Evolutionary conservation across 768 basidiomycete species (phyloP).

Genomic region (Auricularia cornea): DNA sequence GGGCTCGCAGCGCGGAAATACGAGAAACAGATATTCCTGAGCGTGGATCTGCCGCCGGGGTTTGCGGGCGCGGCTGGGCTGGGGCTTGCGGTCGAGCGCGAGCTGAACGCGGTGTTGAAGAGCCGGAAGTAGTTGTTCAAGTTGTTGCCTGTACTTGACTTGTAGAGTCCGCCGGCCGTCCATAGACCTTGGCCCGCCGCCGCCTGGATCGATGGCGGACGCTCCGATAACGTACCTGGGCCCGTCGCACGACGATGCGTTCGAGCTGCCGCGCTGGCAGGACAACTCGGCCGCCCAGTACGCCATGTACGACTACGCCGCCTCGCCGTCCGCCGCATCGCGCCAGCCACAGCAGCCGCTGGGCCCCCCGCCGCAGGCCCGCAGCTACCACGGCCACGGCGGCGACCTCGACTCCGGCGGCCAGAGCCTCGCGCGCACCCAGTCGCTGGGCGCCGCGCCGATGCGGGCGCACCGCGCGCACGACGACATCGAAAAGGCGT

Average conservation of each 20-base stretch:
- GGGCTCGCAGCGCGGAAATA: conserved; percentile 52
- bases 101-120: conserved; percentile 46
- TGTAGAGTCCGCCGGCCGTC: conserved; percentile 1
- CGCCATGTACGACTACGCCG: conserved; percentile 20
- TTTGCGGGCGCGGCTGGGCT: conserved; percentile 40
- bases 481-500: conserved; percentile 14
- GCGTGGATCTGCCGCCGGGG: conserved; percentile 46
- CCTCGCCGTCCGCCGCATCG: conserved; percentile 37
- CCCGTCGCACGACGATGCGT: neutral
- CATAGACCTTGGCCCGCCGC: conserved; percentile 8
- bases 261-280: conserved; percentile 1
- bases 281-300: neutral
- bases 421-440: conserved; percentile 51
- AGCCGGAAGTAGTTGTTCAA: conserved; percentile 33
- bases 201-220: neutral
- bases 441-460: conserved; percentile 47
- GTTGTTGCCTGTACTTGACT: conserved; percentile 11
- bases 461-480: conserved; percentile 20
- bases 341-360: conserved; percentile 33
- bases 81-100: conserved; percentile 44
- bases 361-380: conserved; percentile 51
- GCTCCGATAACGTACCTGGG: neutral
- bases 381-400: conserved; percentile 49
- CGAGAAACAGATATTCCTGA: conserved; percentile 61
- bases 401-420: no score